Percentiles rank a stretch among this genome's conserved stretches.
These are phyloP conservation scores for Funneliformis caledonium DNA, from an alignment of 371 early-diverging fungal genomes.

Conservation along the genomic window DNA sequence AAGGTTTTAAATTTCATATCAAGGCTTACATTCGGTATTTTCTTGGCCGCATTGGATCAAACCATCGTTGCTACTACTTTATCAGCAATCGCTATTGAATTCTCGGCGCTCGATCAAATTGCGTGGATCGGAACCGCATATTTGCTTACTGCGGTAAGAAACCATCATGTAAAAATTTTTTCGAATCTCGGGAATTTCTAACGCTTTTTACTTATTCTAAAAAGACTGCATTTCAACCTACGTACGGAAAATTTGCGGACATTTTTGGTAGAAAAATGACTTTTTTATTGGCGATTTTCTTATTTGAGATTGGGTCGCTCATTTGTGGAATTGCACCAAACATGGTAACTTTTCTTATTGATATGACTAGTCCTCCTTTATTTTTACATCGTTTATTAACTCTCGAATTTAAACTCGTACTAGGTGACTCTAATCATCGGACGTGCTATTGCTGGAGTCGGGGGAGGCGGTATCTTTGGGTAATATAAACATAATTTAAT, in stretches of 20 bases:
- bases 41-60: slow-evolving; percentile 42
- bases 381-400: neutral
- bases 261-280: slow-evolving; percentile 71
- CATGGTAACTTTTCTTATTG: slow-evolving; percentile 44
- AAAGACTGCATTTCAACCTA: slow-evolving; percentile 53
- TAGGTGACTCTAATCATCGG: slow-evolving; percentile 56
- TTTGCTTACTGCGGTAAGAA: slow-evolving; percentile 50
- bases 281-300: slow-evolving; percentile 57
- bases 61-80: slow-evolving; percentile 42
- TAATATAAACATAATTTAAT: neutral
- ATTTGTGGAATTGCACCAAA: slow-evolving; percentile 61
- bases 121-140: slow-evolving; percentile 56
- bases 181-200: neutral
- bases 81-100: slow-evolving; percentile 37
- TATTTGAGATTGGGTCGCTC: slow-evolving; percentile 62
- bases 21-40: slow-evolving; percentile 38
- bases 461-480: slow-evolving; percentile 69
- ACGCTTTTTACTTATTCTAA: neutral
- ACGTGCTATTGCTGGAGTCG: slow-evolving; percentile 68
- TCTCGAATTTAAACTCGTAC: neutral
- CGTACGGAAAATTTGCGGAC: slow-evolving; percentile 59
- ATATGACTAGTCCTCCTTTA: neutral
- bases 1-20: neutral
- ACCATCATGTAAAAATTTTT: neutral
- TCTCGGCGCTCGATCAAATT: slow-evolving; percentile 36